Base-by-base conservation (phyloP, 2,329 filamentous ascomycete species). In the Colletotrichum graminicola region DNA sequence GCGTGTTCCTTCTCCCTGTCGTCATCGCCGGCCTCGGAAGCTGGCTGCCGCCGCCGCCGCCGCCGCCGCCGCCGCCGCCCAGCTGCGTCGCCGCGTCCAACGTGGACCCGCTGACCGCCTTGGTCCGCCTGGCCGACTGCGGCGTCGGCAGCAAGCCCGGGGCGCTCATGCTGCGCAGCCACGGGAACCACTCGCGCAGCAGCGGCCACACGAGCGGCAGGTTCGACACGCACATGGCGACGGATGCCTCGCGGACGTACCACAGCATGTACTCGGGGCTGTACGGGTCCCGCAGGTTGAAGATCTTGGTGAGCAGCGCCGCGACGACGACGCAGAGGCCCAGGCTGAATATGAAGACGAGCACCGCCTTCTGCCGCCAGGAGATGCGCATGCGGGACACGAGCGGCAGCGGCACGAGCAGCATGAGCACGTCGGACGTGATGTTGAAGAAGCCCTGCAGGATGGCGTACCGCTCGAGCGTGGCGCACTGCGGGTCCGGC, bases 141-240 rank as follows among this genome's bases (percentile, higher is more conserved):
- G 68, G 45, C 21, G 70, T 72, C 16, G 55, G 66, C 18, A 66
- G 26, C 39, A 57, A 26, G 1, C 41, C 55, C 5, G 49, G 43
- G 3, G 39, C 39, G 14, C 61, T 51, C 16, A 66, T 21, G 18
- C 47, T 34, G 29, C 67, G 56, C 47, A 72, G 41, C 34, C 39
- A 55, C 1, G 70, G 70, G 49, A 71, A 72, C 70, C 70, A 72
- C 34, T 84, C 81, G 36, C 84, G 82, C 55, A 88, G 76, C 18
- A 89, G 80, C 1, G 85, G 82, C 86, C 86, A 89, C 65, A 87
- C 83, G 59, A 85, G 80, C 0, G 87, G 87, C 3, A 88, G 78
- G 74, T 89, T 89, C 73, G 85, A 82, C 12, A 89, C 85, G 71
- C 84, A 84, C 6, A 88, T 80, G 10, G 86, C 86, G 2, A 87